Evolutionary conservation across 208 protist genomes (phyloP).

Genomic region (Trypanosoma cruzi): DNA sequence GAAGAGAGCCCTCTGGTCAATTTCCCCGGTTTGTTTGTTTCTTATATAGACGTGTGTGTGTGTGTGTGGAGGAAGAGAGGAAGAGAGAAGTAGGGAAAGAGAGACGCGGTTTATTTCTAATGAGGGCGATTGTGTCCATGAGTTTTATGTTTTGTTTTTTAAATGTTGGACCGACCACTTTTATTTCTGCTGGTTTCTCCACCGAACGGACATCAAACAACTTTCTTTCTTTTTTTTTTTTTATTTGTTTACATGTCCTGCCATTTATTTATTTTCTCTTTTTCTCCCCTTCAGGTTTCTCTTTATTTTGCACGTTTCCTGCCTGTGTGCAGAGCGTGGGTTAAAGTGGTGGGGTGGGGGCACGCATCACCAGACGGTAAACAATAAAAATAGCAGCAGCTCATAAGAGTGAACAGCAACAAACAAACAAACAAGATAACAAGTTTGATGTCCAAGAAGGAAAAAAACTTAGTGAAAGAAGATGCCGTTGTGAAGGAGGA

Average conservation of each 20-base stretch:
- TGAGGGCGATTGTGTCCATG: neutral
- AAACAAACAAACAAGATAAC: neutral
- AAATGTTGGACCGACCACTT: too few species aligned
- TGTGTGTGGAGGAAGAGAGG: neutral
- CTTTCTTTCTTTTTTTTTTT: conserved; percentile 9
- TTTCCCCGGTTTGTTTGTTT: neutral
- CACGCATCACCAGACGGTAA: neutral
- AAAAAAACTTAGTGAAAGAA: conserved; percentile 20
- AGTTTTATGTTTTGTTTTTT: conserved; percentile 15
- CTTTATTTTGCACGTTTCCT: neutral
- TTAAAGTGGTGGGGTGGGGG: too few species aligned
- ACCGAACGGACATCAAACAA: too few species aligned
- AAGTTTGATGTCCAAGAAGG: conserved; percentile 17
- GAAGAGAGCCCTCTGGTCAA: neutral
- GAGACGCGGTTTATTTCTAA: neutral
- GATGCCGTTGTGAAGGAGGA: conserved; percentile 33
- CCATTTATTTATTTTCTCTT: conserved; percentile 9
- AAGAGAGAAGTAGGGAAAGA: neutral
- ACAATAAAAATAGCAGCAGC: neutral
- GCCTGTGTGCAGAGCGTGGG: neutral
- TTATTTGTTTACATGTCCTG: conserved; percentile 1
- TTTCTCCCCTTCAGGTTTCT: neutral
- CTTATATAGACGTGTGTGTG: conserved; percentile 1
- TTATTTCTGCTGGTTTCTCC: too few species aligned
- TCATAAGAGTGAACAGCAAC: neutral